Evolutionary conservation across 805 yeast species (phyloP).

Genomic region (Suhomyces faveliae): DNA sequence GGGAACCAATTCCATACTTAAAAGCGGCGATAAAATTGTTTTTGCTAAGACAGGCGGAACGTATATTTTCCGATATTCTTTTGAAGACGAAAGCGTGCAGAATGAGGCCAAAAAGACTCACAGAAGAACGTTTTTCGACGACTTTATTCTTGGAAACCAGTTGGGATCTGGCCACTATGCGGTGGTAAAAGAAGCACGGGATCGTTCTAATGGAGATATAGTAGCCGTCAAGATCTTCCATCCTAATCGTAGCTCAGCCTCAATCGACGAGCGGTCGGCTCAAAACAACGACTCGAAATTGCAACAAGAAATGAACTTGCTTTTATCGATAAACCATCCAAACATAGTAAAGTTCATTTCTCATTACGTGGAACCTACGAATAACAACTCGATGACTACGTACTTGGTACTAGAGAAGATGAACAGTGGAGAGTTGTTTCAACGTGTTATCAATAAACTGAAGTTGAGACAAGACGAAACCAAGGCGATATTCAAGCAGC

Average conservation of each 20-base stretch:
- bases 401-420: conserved; percentile 71
- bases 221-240: conserved; percentile 78
- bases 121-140: conserved; percentile 51
- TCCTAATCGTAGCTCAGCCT: conserved; percentile 39
- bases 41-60: conserved; percentile 54
- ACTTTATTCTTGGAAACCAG: conserved; percentile 54
- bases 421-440: conserved; percentile 73
- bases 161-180: conserved; percentile 81
- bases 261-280: conserved; percentile 12
- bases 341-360: conserved; percentile 67
- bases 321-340: conserved; percentile 64
- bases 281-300: conserved; percentile 32
- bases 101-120: conserved; percentile 14
- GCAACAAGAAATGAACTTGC: conserved; percentile 65
- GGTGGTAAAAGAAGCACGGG: conserved; percentile 68
- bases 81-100: conserved; percentile 27
- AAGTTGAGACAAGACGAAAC: conserved; percentile 62
- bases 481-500: conserved; percentile 51
- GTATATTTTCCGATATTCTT: conserved; percentile 47
- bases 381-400: conserved; percentile 51
- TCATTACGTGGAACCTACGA: conserved; percentile 52
- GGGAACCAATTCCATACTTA: conserved; percentile 47
- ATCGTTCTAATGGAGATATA: conserved; percentile 53
- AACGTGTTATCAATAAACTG: conserved; percentile 65
- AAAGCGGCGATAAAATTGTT: conserved; percentile 62